phyloP scores from a whole-genome alignment of 2,329 filamentous ascomycete genomes.

The Trichoderma lentiforme region DNA sequence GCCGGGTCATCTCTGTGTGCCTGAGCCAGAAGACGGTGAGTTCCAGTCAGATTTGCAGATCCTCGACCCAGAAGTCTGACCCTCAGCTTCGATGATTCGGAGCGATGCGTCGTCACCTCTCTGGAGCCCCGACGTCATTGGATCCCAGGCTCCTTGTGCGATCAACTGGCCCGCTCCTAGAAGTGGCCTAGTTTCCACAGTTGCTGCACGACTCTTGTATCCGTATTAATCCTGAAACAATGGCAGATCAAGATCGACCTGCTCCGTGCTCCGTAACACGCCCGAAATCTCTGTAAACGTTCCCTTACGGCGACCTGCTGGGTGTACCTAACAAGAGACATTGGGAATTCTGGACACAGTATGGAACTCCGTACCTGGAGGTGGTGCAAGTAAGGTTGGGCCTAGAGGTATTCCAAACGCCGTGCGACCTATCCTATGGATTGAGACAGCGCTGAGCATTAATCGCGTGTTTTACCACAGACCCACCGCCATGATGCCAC shows the following conservation, averaged over 20 bases:
- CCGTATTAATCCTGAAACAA: conserved; percentile 23
- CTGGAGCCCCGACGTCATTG: conserved; percentile 17
- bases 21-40: conserved; percentile 1
- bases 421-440: background rate
- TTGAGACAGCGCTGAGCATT: background rate
- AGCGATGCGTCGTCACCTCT: conserved; percentile 14
- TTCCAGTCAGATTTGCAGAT: conserved; percentile 16
- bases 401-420: background rate
- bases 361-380: background rate
- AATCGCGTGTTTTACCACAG: conserved; percentile 5
- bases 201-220: conserved; percentile 1
- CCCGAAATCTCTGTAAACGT: background rate
- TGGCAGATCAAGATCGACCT: conserved; percentile 26
- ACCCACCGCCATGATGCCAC: background rate
- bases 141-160: conserved; percentile 7
- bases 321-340: background rate
- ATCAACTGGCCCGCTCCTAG: conserved; percentile 14
- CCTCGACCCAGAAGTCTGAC: background rate
- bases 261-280: conserved; percentile 14
- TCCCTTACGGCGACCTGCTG: background rate
- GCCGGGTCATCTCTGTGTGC: background rate
- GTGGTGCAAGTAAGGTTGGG: background rate
- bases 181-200: conserved; percentile 10
- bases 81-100: background rate
- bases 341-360: background rate